These are phyloP conservation scores for Hansenula lynferdii DNA, from an alignment of 1,139 yeast species.

Conservation along the genomic window DNA sequence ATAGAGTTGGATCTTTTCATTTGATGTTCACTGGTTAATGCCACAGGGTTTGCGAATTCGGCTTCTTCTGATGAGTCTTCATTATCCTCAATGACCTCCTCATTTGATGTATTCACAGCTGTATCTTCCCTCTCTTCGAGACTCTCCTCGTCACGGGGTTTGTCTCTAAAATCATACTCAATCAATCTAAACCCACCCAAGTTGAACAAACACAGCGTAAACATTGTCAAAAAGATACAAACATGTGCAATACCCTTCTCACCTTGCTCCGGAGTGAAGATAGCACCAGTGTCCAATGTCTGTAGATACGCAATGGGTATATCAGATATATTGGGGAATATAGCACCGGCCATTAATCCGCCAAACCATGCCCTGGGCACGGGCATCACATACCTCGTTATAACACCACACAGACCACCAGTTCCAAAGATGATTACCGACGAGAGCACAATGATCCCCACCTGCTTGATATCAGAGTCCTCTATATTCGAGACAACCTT, in stretches of 20 bases:
- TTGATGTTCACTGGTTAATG: background rate
- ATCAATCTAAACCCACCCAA: conserved; percentile 69
- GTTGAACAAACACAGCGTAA: conserved; percentile 64
- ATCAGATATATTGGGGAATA: conserved; percentile 80
- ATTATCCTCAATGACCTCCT: background rate
- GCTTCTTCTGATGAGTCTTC: background rate
- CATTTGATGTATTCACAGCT: background rate
- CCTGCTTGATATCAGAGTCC: conserved; percentile 63
- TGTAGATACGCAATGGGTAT: conserved; percentile 87
- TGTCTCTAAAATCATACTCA: conserved; percentile 59
- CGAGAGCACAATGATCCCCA: conserved; percentile 52
- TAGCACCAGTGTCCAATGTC: conserved; percentile 63
- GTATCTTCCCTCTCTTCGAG: background rate
- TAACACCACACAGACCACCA: conserved; percentile 8
- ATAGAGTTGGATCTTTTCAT: background rate
- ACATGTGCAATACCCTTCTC: conserved; percentile 79
- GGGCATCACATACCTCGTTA: conserved; percentile 30
- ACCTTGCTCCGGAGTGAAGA: conserved; percentile 52
- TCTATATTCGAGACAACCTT: conserved; percentile 69
- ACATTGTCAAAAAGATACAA: conserved; percentile 68
- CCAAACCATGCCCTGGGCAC: conserved; percentile 76
- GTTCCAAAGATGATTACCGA: conserved; percentile 9
- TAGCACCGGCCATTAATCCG: conserved; percentile 69
- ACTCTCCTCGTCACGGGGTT: background rate
- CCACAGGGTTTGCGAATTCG: background rate